Evolutionary conservation across 148 eudicot species (phyloP).

Genomic region (Polygonum aviculare): DNA sequence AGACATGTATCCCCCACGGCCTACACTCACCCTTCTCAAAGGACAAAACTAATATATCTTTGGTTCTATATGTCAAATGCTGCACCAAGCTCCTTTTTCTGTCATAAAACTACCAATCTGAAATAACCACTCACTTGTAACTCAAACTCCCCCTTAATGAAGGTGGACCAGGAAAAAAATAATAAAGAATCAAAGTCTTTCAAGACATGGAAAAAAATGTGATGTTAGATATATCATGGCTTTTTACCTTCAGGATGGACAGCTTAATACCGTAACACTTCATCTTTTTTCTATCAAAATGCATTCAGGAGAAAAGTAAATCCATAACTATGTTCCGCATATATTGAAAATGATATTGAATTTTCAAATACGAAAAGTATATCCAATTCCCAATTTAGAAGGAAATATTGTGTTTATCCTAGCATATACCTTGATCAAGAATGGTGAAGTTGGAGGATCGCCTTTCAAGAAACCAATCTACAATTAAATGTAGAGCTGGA

Average conservation of each 20-base stretch:
- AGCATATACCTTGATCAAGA: constrained; percentile 61
- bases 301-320: too few relatives aligned
- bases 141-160: neutral
- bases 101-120: too few relatives aligned
- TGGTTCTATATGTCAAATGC: neutral
- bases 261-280: neutral
- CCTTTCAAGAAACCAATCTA: constrained; percentile 58
- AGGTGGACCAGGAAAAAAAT: too few relatives aligned
- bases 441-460: constrained; percentile 44
- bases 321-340: neutral
- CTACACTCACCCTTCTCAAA: too few relatives aligned
- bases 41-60: too few relatives aligned
- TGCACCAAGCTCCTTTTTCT: neutral
- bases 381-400: neutral
- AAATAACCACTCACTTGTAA: too few relatives aligned
- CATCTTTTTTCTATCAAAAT: too few relatives aligned
- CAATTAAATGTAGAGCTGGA: constrained; percentile 63
- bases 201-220: too few relatives aligned
- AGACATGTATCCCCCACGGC: too few relatives aligned
- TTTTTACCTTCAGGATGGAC: neutral
- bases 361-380: neutral
- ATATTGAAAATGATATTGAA: neutral
- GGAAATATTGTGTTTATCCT: neutral
- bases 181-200: too few relatives aligned
- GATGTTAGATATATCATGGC: too few relatives aligned